Conservation (phyloP, 148 eudicot species). For the Cornus kousa region DNA sequence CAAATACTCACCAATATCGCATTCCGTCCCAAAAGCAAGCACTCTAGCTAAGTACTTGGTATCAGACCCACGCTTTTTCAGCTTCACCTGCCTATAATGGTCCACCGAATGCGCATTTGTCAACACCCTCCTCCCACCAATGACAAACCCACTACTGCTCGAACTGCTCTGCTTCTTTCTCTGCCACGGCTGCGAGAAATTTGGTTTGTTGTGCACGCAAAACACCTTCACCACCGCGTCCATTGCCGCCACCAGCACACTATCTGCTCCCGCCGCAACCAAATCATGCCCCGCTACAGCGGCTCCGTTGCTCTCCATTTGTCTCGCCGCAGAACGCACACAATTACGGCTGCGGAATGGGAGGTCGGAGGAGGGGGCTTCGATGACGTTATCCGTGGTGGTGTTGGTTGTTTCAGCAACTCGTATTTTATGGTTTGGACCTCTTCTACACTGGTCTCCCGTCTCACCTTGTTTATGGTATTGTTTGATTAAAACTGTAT, state of each 20-base stretch:
- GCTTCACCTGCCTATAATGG: conserved; percentile 78
- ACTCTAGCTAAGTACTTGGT: conserved; percentile 81
- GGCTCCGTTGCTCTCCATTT: conserved; percentile 13
- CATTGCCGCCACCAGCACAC: conserved; percentile 48
- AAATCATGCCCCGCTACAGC: background rate
- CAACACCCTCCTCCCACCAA: conserved; percentile 67
- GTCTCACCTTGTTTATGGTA: background rate
- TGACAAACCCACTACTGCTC: conserved; percentile 79
- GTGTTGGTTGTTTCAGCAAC: conserved; percentile 18
- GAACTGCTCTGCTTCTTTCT: conserved; percentile 82
- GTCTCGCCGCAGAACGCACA: conserved; percentile 8
- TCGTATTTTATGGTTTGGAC: conserved; percentile 36
- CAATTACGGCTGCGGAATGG: conserved; percentile 27
- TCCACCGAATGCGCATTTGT: conserved; percentile 92
- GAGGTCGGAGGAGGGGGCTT: conserved; percentile 15
- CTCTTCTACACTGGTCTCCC: conserved; percentile 43
- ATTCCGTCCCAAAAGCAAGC: conserved; percentile 80
- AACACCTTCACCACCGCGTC: conserved; percentile 91
- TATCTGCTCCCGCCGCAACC: background rate
- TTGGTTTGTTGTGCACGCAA: conserved; percentile 80
- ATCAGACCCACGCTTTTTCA: conserved; percentile 88
- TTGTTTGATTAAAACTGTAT: background rate
- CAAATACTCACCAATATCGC: conserved; percentile 66
- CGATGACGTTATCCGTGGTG: conserved; percentile 22
- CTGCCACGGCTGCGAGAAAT: conserved; percentile 95